Base-by-base conservation (phyloP, 257 asterid species). In the Marsdenia floribunda region DNA sequence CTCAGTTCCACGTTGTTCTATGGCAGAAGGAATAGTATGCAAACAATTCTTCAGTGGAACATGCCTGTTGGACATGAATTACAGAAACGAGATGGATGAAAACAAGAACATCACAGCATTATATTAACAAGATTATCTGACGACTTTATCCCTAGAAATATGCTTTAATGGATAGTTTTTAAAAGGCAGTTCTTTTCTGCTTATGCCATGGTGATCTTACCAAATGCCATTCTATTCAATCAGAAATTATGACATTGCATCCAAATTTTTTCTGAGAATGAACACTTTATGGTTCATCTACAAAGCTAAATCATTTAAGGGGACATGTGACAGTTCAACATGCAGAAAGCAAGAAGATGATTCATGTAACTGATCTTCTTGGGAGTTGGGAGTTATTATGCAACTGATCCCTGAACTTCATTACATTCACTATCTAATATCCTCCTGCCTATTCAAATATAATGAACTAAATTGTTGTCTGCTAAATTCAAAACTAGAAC, bases 1-100 rank as follows among this genome's bases (percentile, higher is more conserved):
- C 80, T 94, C 99, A 4, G 91, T 90, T 63, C 99, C 99, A 40
- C 87, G 97, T 80, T 94, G 84, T 85, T 94, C 99, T 22, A 94
- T 86, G 57, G 90, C 86, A 76, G 90, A 90, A 74, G 99, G 98
- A 82, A 89, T 79, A 13, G 83, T 26, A 70, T 90, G 89, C 78
- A 94, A 82, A 84, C 99, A 94, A 68, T 75, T 81, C 80, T 85
- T 86, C 77, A 94, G 73, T 3, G 90, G 84, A 72, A 79, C 82
- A 50, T 92, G 81, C 99, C 99, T 94, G 83, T 50, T 65, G 61
- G 52, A 75, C 49, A 69, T 52, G 59, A 21, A 49, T 65, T 40
- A 18, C 22, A 73, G 42, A 29, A 70, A 69, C 65, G 58, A 82
- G 60, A 73, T 38, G 57, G 76, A 50, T 59, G 19, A n/a, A 50